These are phyloP conservation scores for Kwoniella shandongensis DNA, from an alignment of 768 basidiomycete species.

Conservation along the genomic window DNA sequence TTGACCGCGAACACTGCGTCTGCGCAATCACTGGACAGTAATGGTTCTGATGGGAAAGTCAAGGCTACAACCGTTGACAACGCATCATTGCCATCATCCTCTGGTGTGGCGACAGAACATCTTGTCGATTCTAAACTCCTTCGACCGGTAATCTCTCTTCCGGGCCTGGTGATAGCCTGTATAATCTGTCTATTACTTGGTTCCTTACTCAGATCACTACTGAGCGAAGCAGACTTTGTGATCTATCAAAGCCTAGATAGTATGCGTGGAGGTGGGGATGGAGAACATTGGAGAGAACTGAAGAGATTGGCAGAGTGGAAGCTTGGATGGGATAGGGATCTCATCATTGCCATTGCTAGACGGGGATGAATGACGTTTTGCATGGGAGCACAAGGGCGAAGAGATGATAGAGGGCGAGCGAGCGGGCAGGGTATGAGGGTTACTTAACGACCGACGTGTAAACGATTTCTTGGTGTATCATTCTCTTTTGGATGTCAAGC, in stretches of 20 bases:
- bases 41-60: too few species aligned
- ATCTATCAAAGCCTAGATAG: constrained; percentile 58
- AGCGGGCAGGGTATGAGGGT: neutral
- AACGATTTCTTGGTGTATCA: too few species aligned
- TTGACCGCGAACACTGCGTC: too few species aligned
- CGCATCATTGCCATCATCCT: too few species aligned
- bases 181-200: constrained; percentile 89
- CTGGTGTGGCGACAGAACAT: too few species aligned
- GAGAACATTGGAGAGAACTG: constrained; percentile 80
- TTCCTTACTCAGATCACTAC: constrained; percentile 79
- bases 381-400: neutral
- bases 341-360: constrained; percentile 79
- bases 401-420: neutral
- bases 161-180: constrained; percentile 69
- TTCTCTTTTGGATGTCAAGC: too few species aligned
- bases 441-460: too few species aligned
- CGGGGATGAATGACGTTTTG: constrained; percentile 8
- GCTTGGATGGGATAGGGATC: constrained; percentile 79
- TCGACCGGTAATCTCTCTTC: constrained; percentile 51
- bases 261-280: constrained; percentile 22
- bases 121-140: constrained; percentile 3
- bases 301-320: constrained; percentile 76
- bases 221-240: constrained; percentile 88
- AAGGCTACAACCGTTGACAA: too few species aligned
- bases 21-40: too few species aligned